These are phyloP conservation scores for Tylopilus orsonianus DNA, from an alignment of 1,284 basidiomycete genomes.

Conservation along the genomic window DNA sequence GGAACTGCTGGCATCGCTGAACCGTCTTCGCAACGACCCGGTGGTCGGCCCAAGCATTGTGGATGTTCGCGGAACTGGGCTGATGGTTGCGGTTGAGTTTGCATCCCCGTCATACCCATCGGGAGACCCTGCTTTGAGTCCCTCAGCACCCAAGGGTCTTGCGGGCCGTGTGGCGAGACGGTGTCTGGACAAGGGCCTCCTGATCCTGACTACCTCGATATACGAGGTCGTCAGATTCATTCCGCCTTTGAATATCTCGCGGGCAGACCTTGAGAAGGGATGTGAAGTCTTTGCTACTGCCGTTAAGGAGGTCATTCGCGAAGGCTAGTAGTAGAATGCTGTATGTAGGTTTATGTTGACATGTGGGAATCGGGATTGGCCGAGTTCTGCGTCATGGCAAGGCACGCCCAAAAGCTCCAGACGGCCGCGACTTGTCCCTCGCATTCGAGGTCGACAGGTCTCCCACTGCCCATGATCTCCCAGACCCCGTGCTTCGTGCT, in stretches of 20 bases:
- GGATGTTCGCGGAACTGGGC: conserved; percentile 75
- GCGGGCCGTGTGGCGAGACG: conserved; percentile 76
- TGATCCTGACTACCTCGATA: conserved; percentile 78
- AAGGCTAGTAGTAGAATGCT: conserved; percentile 37
- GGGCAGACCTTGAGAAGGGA: conserved; percentile 62
- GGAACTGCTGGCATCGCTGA: conserved; percentile 68
- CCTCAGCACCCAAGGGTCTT: conserved; percentile 58
- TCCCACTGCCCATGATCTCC: neutral
- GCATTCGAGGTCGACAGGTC: conserved; percentile 19
- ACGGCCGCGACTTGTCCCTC: conserved; percentile 8
- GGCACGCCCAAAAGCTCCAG: conserved; percentile 16
- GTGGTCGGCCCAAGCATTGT: conserved; percentile 57
- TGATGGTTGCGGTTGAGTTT: conserved; percentile 86
- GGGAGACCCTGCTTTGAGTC: conserved; percentile 44
- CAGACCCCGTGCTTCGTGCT: conserved; percentile 11
- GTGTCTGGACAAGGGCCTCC: conserved; percentile 81
- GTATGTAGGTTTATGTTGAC: neutral
- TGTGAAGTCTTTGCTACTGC: conserved; percentile 59
- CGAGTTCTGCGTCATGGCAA: conserved; percentile 5
- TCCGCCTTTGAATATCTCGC: conserved; percentile 64
- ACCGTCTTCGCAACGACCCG: conserved; percentile 53
- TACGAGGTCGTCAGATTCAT: conserved; percentile 84
- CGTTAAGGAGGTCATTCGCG: conserved; percentile 60
- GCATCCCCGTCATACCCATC: conserved; percentile 52
- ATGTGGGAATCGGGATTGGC: conserved; percentile 3